Conservation (phyloP, 805 yeast genomes). For the Ogataea naganishii region DNA sequence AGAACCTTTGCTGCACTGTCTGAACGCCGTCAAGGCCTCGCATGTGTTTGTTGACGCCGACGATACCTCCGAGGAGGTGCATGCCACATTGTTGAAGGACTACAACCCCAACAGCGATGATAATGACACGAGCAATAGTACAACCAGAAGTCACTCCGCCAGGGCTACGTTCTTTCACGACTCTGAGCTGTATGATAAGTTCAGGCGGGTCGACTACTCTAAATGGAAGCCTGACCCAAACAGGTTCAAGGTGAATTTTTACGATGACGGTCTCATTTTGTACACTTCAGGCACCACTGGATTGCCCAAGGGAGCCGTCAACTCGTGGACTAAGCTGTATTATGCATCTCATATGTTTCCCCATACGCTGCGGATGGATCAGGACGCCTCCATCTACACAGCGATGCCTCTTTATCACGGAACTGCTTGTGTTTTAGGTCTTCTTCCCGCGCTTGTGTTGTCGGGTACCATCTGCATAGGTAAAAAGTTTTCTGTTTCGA, state of each 20-base stretch:
- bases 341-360: slow-evolving; percentile 69
- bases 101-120: slow-evolving; percentile 11
- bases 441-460: slow-evolving; percentile 45
- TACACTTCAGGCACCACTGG: slow-evolving; percentile 96
- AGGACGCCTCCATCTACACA: slow-evolving; percentile 57
- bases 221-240: too few relatives aligned
- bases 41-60: slow-evolving; percentile 72
- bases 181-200: not conserved
- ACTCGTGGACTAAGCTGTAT: slow-evolving; percentile 82
- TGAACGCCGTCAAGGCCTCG: slow-evolving; percentile 54
- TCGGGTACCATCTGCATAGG: slow-evolving; percentile 78
- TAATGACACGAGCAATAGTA: slow-evolving; percentile 1
- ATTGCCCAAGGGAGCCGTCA: slow-evolving; percentile 85
- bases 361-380: slow-evolving; percentile 50
- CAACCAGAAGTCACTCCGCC: too few relatives aligned
- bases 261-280: slow-evolving; percentile 60
- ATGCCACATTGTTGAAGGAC: slow-evolving; percentile 25
- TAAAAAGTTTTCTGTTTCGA: slow-evolving; percentile 71
- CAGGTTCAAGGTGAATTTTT: slow-evolving; percentile 43
- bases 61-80: slow-evolving; percentile 11
- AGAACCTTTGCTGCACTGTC: slow-evolving; percentile 69
- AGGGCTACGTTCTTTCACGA: too few relatives aligned
- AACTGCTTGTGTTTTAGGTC: slow-evolving; percentile 84
- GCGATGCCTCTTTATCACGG: slow-evolving; percentile 96
- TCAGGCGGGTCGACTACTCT: not conserved